Evolutionary conservation across 2,329 filamentous ascomycete genomes (phyloP), one percentile per base, ranked within the genome.

Genomic region (Neophaeococcomyces aloes): DNA sequence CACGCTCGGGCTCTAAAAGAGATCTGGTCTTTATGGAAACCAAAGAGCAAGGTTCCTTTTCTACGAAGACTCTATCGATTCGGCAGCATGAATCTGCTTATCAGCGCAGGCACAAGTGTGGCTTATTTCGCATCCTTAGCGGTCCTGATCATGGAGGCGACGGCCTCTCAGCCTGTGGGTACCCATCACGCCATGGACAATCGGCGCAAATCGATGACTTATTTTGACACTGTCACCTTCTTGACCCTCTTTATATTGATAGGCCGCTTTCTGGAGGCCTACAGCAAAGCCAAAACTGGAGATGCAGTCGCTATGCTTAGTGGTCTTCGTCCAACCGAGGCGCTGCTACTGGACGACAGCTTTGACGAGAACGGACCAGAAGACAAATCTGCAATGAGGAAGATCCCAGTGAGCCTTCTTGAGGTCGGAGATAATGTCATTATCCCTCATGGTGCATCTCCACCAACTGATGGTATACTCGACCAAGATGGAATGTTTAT

Each of bases 11-110:
- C 86, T 0, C 59, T 87, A 52, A 91, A 87, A 59, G 88, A 94
- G 56, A 66, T 95, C 10, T 71, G 71, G 48, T 72, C 79, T 0
- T 69, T 94, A 50, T 95, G 88, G 88, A 74, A 81, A 17, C 78
- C 68, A 2, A 76, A 79, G 21, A 94, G 86, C 58, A 76, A 74
- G 29, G 81, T 81, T 1, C 83, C 86, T 0, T 59, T 93, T 3
- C 55, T 84, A 13, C 75, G 81, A 53, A 73, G 88, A 11, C 88
- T 95, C 57, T 86, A 87, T 61, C 79, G 83, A n/a, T 95, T 95
- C 57, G 88, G 88, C 7, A 94, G 87, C 66, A 95, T 95, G 88
- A 94, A 94, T 59, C 82, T 93, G 67, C 74, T 95, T 47, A 88
- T 95, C 64, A 91, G 83, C 5, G 72, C 94, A 2, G 88, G 87